Evolutionary conservation across 371 early-diverging fungal species (phyloP), one percentile per base, ranked within the genome.

Genomic region (Syncephalastrum racemosum): DNA sequence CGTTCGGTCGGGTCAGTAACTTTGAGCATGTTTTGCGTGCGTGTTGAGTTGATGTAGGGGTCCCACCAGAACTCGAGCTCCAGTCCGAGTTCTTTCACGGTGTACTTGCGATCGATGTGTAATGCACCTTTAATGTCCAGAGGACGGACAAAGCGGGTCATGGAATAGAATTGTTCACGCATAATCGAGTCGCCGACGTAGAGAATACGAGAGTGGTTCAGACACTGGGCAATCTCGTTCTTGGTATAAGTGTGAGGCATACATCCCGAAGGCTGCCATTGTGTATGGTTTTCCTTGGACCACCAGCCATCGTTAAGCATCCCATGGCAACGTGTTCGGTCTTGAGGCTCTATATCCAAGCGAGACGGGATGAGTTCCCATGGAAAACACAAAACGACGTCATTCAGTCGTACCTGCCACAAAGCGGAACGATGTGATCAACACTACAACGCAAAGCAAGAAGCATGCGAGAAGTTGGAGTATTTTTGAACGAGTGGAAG

Each of bases 121-220:
- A 67, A 46, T 2, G 72, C 60, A 6, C 77, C 76, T 7, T 53
- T 63, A 3, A 60, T 66, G 15, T 57, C 67, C 4, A 63, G 36
- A 1, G 64, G 66, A 0, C 75, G 64, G 8, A 86, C 57, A 8
- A 76, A 56, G 7, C 71, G 59, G 8, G 75, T 76, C 22, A 84
- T 54, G 0, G 85, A 74, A 27, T 81, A 75, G 64, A 77, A 90
- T 48, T 85, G 79, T 40, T 80, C 70, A 40, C 90, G 80, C 42
- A 80, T 79, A 1, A 84, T 73, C 4, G 86, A 86, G 64, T 89
- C 88, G 49, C 89, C 89, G 45, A 86, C 71, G 66, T 87, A 84
- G 6, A 86, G 59, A 12, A 81, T 64, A 5, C 75, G 72, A 1
- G 75, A 63, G 41, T 65, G 66, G 13, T 54, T 59, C 4, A 82